Evolutionary conservation across 2,329 filamentous ascomycete species (phyloP), one percentile per base, ranked within the genome.

Genomic region (Hansfordia pulvinata): DNA sequence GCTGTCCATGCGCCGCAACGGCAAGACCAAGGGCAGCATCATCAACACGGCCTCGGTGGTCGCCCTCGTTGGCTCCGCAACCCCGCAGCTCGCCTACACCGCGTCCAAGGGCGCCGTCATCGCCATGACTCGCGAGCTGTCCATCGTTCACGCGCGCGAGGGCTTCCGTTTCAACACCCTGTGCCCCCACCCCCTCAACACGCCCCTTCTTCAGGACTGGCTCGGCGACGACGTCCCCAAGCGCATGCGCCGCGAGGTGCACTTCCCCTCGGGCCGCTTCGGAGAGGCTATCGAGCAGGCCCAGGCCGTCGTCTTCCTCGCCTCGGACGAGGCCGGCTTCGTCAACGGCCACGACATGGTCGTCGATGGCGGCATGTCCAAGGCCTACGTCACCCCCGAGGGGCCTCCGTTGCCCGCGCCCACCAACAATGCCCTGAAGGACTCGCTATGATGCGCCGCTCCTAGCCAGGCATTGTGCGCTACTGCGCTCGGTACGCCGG

Each of bases 211-310:
- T 28, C 85, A 93, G 60, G 82, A 93, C 55, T 93, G 84, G 83
- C 72, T 93, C 13, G 86, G 86, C 35, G 82, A 90, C 42, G 85
- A 93, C 56, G 49, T 72, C 47, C 69, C 69, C 34, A 93, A 93
- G 69, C 74, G 85, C 17, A 60, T 72, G 44, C 68, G 86, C 24
- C 78, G 85, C 30, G 84, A 93, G 60, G 66, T 93, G 13, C 85
- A 93, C 54, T 93, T 93, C 64, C 85, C 85, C 5, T 71, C 68
- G 6, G 85, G 85, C 21, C 72, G 86, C 9, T 93, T 93, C 44
- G 85, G 85, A 26, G 85, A 94, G 62, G 82, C 86, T n/a, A 60
- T 93, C 33, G 85, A 94, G 62, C 85, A 93, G 60, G 85, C 85
- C 0, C 79, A 92, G 36, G 85, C 82, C 6, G 85, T 93, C 1